Evolutionary conservation across 1,284 basidiomycete species (phyloP), one percentile per base, ranked within the genome.

Genomic region (Entoloma clypeatum): DNA sequence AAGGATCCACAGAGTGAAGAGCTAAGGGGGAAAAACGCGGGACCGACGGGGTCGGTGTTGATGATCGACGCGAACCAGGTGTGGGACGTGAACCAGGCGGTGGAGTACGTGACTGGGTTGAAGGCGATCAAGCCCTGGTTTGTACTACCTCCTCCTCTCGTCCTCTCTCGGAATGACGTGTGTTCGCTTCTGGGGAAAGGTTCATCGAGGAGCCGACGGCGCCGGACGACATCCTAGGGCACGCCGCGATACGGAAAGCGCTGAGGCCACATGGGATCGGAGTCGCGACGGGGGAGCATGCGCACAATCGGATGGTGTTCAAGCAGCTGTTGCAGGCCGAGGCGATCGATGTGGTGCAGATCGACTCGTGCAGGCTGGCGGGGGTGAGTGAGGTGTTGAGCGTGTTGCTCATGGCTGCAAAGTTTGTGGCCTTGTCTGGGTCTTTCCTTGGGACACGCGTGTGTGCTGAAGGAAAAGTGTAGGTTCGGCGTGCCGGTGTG

Each of bases 11-110:
- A 73, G 40, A 75, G 80, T 30, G 76, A 81, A 35, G 78, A 68
- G 18, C 62, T 87, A 25, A 71, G 68, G 39, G 88, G 85, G 9
- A 98, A 97, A 77, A 96, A 97, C 53, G 92, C 93, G 5, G 92
- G 93, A 7, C 91, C 92, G 2, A 92, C 92, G 0, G 93, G 94
- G 9, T 81, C 85, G 36, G 93, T 96, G 17, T 72, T 96, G 47
- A 97, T 97, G 93, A 90, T 97, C 50, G 93, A 97, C 62, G 88
- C 93, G 36, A 97, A 97, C 68, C 93, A 94, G 65, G 90, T 97
- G 14, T 97, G 92, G 92, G 92, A 96, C 55, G 94, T 97, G 13
- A 74, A 82, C 29, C 79, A 94, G 63, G 93, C 93, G 3, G 86
- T 96, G 56, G 88, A 94, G 40, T 96, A 94, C 64, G 89, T 95